Evolutionary conservation across 352 stramenopile genomes (phyloP).

Genomic region (Blastocystis sp.): DNA sequence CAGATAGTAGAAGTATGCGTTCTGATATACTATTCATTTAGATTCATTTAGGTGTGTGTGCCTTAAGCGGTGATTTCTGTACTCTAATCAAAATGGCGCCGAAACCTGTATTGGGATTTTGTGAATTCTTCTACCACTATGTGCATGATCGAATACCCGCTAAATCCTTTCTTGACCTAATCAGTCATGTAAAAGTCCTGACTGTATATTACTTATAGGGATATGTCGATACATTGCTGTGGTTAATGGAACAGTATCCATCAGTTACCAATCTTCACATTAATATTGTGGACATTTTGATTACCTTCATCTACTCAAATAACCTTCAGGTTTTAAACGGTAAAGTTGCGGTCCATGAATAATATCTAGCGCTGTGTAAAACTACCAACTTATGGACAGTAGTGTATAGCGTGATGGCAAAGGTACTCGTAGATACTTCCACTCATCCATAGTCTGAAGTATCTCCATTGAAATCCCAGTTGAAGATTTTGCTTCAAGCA

Average conservation of each 20-base stretch:
- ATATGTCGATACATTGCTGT: conserved; percentile 1
- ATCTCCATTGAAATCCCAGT: conserved; percentile 45
- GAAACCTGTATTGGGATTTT: conserved; percentile 9
- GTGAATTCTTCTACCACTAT: conserved; percentile 43
- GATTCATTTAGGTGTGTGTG: not conserved
- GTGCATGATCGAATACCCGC: not conserved
- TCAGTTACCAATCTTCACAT: conserved; percentile 32
- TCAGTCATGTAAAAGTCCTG: too few species aligned
- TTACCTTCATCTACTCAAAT: not conserved
- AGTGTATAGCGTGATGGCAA: too few species aligned
- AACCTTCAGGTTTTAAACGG: not conserved
- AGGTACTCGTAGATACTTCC: too few species aligned
- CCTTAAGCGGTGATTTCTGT: too few species aligned
- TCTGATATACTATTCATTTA: not conserved
- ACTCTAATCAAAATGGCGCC: too few species aligned
- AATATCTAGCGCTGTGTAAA: too few species aligned
- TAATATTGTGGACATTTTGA: conserved; percentile 35
- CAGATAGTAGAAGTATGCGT: too few species aligned
- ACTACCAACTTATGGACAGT: too few species aligned
- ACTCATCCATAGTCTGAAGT: not conserved
- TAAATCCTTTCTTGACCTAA: too few species aligned
- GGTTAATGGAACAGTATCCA: conserved; percentile 4
- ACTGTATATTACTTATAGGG: too few species aligned
- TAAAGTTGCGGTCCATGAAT: too few species aligned
- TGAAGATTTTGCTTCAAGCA: conserved; percentile 41